A percentile compares a stretch with the other conserved stretches of the same genome.
phyloP scores from a whole-genome alignment of 495 filamentous ascomycete species.

The Penicillium psychrofluorescens region DNA sequence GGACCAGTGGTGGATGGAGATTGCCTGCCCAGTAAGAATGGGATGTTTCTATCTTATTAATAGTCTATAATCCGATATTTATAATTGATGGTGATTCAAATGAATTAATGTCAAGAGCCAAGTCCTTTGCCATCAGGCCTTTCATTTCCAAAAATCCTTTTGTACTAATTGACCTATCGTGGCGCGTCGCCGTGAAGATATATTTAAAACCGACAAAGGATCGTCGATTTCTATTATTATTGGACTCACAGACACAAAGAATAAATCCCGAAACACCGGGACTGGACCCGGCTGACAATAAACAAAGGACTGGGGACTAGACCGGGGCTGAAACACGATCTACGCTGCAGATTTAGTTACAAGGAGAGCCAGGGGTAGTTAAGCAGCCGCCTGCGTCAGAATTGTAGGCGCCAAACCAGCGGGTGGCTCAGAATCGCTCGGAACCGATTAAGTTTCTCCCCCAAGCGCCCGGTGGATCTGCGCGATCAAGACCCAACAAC shows the following conservation, averaged over 20 bases:
- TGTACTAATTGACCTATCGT: too few relatives aligned
- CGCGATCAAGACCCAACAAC: not conserved
- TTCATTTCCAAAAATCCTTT: too few relatives aligned
- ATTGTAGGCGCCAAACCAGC: slow-evolving; percentile 7
- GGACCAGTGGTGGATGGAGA: slow-evolving; percentile 48
- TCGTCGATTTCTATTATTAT: too few relatives aligned
- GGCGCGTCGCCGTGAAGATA: too few relatives aligned
- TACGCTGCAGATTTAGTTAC: slow-evolving; percentile 2
- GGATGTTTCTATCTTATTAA: not conserved
- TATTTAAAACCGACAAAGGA: too few relatives aligned
- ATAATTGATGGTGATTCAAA: not conserved
- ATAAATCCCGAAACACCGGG: not conserved
- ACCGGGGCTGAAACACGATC: slow-evolving; percentile 16
- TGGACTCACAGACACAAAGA: not conserved
- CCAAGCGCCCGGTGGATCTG: slow-evolving; percentile 26
- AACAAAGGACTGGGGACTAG: not conserved
- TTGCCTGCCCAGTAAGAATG: slow-evolving; percentile 12
- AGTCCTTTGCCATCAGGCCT: too few relatives aligned
- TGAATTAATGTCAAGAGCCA: too few relatives aligned
- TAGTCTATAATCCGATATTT: not conserved
- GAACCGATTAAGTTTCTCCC: slow-evolving; percentile 7
- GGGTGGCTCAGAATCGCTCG: slow-evolving; percentile 24
- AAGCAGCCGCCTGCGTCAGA: slow-evolving; percentile 22
- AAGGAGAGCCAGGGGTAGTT: not conserved
- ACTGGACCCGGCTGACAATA: too few relatives aligned